phyloP scores from a whole-genome alignment of 2,329 filamentous ascomycete genomes.

The Fusarium protoensiforme region DNA sequence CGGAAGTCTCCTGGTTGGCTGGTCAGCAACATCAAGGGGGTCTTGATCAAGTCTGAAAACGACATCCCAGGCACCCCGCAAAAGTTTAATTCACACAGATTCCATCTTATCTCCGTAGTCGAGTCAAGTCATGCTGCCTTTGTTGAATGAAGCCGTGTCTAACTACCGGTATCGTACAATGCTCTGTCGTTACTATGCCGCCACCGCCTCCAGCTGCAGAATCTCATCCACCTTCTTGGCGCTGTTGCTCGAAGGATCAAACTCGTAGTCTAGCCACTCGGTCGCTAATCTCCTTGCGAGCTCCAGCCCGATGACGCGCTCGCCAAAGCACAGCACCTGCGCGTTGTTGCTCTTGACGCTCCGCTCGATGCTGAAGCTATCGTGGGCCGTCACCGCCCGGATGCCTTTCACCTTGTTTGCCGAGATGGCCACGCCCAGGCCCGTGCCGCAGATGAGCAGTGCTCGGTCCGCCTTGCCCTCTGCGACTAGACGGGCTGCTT shows the following conservation, averaged over 20 bases:
- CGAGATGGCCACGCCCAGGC: conserved; percentile 86
- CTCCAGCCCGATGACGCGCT: conserved; percentile 85
- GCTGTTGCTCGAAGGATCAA: conserved; percentile 69
- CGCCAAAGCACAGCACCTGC: conserved; percentile 87
- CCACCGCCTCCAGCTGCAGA: conserved; percentile 48
- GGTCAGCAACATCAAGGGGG: neutral
- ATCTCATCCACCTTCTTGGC: conserved; percentile 59
- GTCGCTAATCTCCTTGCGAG: conserved; percentile 79
- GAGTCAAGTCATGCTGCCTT: neutral
- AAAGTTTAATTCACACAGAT: conserved; percentile 1
- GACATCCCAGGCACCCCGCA: conserved; percentile 1
- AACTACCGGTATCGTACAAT: neutral
- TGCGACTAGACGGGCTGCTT: conserved; percentile 72
- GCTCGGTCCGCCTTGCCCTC: conserved; percentile 78
- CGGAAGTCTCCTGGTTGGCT: neutral
- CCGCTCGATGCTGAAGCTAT: conserved; percentile 85
- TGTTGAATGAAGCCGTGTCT: neutral
- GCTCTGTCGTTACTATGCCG: conserved; percentile 33
- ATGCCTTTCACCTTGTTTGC: conserved; percentile 90
- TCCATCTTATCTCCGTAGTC: neutral
- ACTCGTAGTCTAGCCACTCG: conserved; percentile 88
- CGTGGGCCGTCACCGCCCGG: conserved; percentile 88
- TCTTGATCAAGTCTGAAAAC: neutral
- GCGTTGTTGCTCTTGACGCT: conserved; percentile 86
- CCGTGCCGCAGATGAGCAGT: conserved; percentile 86